Percentiles rank a stretch among this genome's conserved stretches.
These are phyloP conservation scores for Penicillium steckii DNA, from an alignment of 495 filamentous ascomycete species.

Conservation along the genomic window DNA sequence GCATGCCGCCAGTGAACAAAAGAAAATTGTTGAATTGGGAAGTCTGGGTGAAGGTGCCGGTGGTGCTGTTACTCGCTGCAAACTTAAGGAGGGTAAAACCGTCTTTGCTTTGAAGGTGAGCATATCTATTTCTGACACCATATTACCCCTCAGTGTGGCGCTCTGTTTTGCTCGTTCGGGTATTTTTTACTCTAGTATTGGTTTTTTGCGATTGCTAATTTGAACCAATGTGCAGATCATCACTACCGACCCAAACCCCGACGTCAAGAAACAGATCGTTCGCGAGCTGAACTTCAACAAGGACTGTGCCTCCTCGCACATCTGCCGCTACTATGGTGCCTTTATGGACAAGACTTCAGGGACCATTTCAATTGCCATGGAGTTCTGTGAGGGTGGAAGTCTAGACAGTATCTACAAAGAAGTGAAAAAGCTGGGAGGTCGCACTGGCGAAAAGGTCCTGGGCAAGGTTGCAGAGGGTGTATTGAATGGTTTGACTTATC, in stretches of 20 bases:
- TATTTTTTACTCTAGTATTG: too few relatives aligned
- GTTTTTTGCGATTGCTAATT: conserved; percentile 1
- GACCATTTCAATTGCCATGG: conserved; percentile 98
- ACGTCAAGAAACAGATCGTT: conserved; percentile 96
- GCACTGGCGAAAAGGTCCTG: conserved; percentile 96
- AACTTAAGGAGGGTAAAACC: conserved; percentile 84
- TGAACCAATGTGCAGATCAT: conserved; percentile 66
- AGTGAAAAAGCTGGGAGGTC: conserved; percentile 89
- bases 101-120: conserved; percentile 94
- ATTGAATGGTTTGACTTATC: conserved; percentile 88
- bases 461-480: conserved; percentile 97
- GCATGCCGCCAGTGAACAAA: conserved; percentile 86
- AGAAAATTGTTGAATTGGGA: conserved; percentile 82
- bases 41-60: conserved; percentile 93
- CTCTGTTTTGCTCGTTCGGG: too few relatives aligned
- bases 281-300: conserved; percentile 97
- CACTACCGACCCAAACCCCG: conserved; percentile 94
- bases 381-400: conserved; percentile 96
- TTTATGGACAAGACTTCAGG: conserved; percentile 90
- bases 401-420: conserved; percentile 96
- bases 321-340: conserved; percentile 95
- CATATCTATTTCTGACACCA: background rate
- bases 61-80: conserved; percentile 90
- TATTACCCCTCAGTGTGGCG: too few relatives aligned
- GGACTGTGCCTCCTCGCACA: conserved; percentile 88